Evolutionary conservation across 2,329 filamentous ascomycete species (phyloP).

Genomic region (Fusarium proliferatum): DNA sequence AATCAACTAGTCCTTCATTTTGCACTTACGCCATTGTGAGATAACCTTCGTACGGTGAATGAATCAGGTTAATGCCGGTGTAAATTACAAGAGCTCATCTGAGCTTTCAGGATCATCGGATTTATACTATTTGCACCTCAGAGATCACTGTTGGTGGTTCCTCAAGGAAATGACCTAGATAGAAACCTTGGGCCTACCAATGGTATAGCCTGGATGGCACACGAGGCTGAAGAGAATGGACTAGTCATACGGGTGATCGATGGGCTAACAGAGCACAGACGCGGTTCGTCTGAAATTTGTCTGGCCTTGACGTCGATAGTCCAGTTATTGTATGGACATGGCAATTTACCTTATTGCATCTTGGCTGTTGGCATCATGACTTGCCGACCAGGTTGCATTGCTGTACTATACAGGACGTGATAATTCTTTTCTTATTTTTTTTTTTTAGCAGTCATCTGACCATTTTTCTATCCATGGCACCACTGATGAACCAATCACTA

Average conservation of each 20-base stretch:
- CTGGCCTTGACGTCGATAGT: not conserved
- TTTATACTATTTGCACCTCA: not conserved
- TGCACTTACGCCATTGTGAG: constrained; percentile 1
- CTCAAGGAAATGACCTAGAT: not conserved
- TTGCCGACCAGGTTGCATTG: not conserved
- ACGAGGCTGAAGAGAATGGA: constrained; percentile 27
- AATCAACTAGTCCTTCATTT: not conserved
- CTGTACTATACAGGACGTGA: not conserved
- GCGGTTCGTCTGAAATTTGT: not conserved
- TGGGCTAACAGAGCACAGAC: constrained; percentile 31
- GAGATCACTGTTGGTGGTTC: not conserved
- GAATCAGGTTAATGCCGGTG: constrained; percentile 10
- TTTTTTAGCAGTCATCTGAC: not conserved
- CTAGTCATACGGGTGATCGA: constrained; percentile 15
- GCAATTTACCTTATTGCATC: not conserved
- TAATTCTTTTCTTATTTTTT: too few species aligned
- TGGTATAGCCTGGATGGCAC: constrained; percentile 10
- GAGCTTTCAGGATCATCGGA: not conserved
- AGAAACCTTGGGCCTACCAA: constrained; percentile 17
- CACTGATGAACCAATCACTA: constrained; percentile 27
- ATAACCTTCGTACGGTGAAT: not conserved
- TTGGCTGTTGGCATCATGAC: not conserved
- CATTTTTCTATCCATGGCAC: constrained; percentile 2
- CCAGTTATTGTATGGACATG: not conserved
- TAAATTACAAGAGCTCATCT: not conserved